Base-by-base conservation (phyloP, 805 yeast species). In the Limtongia smithiae region DNA sequence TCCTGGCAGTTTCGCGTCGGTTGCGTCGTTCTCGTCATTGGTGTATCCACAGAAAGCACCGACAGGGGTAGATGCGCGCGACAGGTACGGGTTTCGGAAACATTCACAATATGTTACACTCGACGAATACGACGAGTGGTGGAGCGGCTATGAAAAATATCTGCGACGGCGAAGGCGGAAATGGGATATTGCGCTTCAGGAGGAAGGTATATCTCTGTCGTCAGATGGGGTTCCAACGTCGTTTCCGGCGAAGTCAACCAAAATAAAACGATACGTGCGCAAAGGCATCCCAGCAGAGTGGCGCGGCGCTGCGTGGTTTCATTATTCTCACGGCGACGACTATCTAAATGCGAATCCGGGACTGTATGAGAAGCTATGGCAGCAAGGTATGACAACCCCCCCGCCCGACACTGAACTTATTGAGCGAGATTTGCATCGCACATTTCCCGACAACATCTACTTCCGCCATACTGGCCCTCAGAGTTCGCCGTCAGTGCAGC, bases 231-330 rank as follows among this genome's bases (percentile, higher is more conserved):
- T 48, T 7, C 93, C 94, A 0, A 68, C 72, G 0, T 66, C 87
- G 55, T 87, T 83, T 58, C 95, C 96, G 0, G 80, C 91, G 1
- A 77, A 77, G 52, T 83, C 89, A 2, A 90, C 83, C 50, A 87
- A 84, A 58, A 72, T 88, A 55, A 83, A 85, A 62, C 76, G 94
- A 50, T 82, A 86, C 61, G 79, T 93, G 11, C 76, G 97, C 48
- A 85, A 85, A 64, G 98, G 98, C 11, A 82, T 91, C 9, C 97
- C 98, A 0, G 90, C 96, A 0, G 96, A 88, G 64, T 91, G 96
- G 97, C 73, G 98, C 58, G 98, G 98, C 1, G 78, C 79, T 57
- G 96, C 97, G 0, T 91, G 98, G 98, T 91, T 93, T 75, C 83
- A 81, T 71, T 91, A 86, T 66, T 95, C 95, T 7, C 81, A 82